Evolutionary conservation across 768 basidiomycete genomes (phyloP).

Genomic region (Ramaria rubella): DNA sequence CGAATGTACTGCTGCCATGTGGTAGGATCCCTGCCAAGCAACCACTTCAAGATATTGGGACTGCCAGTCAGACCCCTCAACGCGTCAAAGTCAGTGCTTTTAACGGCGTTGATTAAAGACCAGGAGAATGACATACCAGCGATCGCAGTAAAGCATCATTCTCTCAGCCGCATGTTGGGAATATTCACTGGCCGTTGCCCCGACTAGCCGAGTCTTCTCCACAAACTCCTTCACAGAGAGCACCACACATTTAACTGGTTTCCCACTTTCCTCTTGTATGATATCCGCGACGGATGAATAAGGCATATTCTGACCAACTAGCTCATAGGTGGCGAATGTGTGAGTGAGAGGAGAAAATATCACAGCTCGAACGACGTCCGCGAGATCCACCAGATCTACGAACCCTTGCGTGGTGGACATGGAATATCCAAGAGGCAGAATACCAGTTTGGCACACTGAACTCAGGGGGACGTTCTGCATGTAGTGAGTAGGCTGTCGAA

Average conservation of each 20-base stretch:
- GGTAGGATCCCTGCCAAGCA: background rate
- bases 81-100: background rate
- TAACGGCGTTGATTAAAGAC: background rate
- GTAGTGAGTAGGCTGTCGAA: background rate
- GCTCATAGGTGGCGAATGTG: constrained; percentile 28
- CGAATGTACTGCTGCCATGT: background rate
- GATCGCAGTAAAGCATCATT: constrained; percentile 30
- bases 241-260: constrained; percentile 15
- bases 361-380: constrained; percentile 21
- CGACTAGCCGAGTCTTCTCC: constrained; percentile 2
- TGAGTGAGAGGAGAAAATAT: constrained; percentile 24
- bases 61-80: constrained; percentile 2
- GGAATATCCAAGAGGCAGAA: constrained; percentile 21
- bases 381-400: constrained; percentile 28
- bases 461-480: constrained; percentile 1
- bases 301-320: constrained; percentile 26
- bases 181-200: constrained; percentile 17
- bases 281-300: constrained; percentile 23
- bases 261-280: constrained; percentile 14
- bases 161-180: constrained; percentile 20
- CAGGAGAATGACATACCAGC: constrained; percentile 18
- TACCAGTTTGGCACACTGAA: constrained; percentile 5
- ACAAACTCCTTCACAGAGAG: constrained; percentile 16
- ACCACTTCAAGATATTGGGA: constrained; percentile 1
- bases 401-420: constrained; percentile 26